phyloP scores from a whole-genome alignment of 768 basidiomycete species.

The Trametes elegans region DNA sequence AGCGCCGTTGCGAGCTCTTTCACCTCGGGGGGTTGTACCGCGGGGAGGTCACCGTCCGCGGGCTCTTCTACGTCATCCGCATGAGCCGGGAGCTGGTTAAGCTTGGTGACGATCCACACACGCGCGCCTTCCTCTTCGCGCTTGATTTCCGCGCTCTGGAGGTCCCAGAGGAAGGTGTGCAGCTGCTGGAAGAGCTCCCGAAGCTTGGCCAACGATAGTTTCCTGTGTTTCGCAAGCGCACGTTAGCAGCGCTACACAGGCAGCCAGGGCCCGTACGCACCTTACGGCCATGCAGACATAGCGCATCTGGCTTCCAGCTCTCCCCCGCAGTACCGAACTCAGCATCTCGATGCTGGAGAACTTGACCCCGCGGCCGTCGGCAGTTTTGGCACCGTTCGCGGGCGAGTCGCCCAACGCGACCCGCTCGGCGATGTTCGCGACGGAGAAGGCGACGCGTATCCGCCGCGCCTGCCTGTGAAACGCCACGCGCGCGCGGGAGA shows the following conservation, averaged over 20 bases:
- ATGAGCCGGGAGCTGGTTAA: constrained; percentile 14
- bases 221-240: constrained; percentile 38
- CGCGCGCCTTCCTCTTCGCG: constrained; percentile 33
- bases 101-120: constrained; percentile 16
- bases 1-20: constrained; percentile 29
- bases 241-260: not conserved
- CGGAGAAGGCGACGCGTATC: constrained; percentile 47
- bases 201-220: constrained; percentile 37
- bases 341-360: constrained; percentile 38
- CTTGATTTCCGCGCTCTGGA: constrained; percentile 33
- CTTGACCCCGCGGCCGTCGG: constrained; percentile 23
- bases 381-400: constrained; percentile 10
- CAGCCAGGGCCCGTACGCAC: constrained; percentile 33
- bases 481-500: constrained; percentile 38
- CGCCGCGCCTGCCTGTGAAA: constrained; percentile 34
- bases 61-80: not conserved
- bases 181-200: constrained; percentile 41
- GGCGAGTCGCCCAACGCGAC: constrained; percentile 24
- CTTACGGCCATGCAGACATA: constrained; percentile 46
- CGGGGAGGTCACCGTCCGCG: not conserved
- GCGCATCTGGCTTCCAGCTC: constrained; percentile 41
- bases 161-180: constrained; percentile 35
- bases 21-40: constrained; percentile 3
- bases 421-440: constrained; percentile 43
- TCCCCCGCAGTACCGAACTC: constrained; percentile 44